Base-by-base conservation (phyloP, 2,329 filamentous ascomycete species). In the Hypoxylon rubiginosum region DNA sequence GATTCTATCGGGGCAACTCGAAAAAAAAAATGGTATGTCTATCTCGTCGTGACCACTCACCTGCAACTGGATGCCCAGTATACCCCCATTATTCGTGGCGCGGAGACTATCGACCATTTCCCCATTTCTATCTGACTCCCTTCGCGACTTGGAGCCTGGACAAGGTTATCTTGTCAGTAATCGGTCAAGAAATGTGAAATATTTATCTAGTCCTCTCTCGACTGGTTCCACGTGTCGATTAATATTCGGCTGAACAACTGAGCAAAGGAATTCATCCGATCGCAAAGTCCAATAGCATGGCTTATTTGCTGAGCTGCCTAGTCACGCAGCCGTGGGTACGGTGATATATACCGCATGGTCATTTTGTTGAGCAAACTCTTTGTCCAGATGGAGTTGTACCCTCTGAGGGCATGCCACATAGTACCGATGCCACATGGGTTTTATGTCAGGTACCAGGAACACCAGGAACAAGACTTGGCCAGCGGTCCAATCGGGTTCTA, bases 71-170 rank as follows among this genome's bases (percentile, higher is more conserved):
- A 34, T 52, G 15, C 28, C 39, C 57, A 48, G 52, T 49, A 52
- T 60, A 26, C 39, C 39, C 39, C 39, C 19, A 21, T 21, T 9
- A 49, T 46, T 57, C 49, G 30, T 28, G 49, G 28, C 34, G 19
- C n/a, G 43, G 45, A 43, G 62, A 49, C 54, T 55, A 34, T 54
- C 45, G 50, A 49, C 49, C 34, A 51, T 24, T 71, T 65, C 62
- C 82, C 53, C 74, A 76, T 67, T 82, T 75, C 73, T 76, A 77
- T 70, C 73, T 70, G 48, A 79, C 69, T 74, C 19, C 77, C 77
- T 62, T 76, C 78, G 13, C 78, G 74, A 76, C 79, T 83, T 80
- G 79, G 5, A 76, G 79, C 82, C 64, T 81, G 80, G 5, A 79
- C 76, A 3, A 71, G 68, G 69, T 78, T 74, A 1, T 39, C 57